Conservation (phyloP, 2,329 filamentous ascomycete species). For the Orbilia javanica region DNA sequence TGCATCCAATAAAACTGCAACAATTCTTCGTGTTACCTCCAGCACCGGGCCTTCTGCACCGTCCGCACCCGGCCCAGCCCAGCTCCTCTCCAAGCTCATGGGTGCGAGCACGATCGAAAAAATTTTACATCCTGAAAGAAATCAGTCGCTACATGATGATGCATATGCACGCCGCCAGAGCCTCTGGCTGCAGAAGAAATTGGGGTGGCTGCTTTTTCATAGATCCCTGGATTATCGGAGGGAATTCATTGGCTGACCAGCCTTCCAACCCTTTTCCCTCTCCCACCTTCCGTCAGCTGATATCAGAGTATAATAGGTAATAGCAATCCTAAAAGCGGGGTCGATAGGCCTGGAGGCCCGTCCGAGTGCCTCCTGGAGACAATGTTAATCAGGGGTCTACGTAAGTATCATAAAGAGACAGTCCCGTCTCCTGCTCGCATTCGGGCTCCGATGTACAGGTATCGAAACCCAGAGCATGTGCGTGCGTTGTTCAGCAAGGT, state of each 20-base stretch:
- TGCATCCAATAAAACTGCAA: conserved; percentile 12
- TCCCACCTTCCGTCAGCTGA: conserved; percentile 22
- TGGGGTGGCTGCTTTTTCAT: conserved; percentile 27
- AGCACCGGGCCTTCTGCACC: background rate
- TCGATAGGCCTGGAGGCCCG: conserved; percentile 17
- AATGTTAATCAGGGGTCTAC: conserved; percentile 18
- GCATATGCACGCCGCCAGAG: conserved; percentile 3
- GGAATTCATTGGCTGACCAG: conserved; percentile 27
- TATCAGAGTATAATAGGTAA: conserved; percentile 25
- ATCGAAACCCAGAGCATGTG: background rate
- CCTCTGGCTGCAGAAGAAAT: conserved; percentile 23
- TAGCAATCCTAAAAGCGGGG: conserved; percentile 38
- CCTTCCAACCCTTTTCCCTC: conserved; percentile 11
- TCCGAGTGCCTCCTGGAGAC: background rate
- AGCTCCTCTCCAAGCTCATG: background rate
- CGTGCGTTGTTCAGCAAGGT: conserved; percentile 6
- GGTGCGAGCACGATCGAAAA: background rate
- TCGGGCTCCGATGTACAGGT: background rate
- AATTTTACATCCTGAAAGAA: background rate
- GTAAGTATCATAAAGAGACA: conserved; percentile 16
- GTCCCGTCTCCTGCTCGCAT: background rate
- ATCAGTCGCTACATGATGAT: background rate
- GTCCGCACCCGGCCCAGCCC: background rate
- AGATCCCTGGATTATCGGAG: conserved; percentile 32
- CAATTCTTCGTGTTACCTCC: conserved; percentile 15